A percentile compares a stretch with the other conserved stretches of the same genome.
These are phyloP conservation scores for Acacia acuminata DNA, from an alignment of 306 rosid species.

Conservation along the genomic window DNA sequence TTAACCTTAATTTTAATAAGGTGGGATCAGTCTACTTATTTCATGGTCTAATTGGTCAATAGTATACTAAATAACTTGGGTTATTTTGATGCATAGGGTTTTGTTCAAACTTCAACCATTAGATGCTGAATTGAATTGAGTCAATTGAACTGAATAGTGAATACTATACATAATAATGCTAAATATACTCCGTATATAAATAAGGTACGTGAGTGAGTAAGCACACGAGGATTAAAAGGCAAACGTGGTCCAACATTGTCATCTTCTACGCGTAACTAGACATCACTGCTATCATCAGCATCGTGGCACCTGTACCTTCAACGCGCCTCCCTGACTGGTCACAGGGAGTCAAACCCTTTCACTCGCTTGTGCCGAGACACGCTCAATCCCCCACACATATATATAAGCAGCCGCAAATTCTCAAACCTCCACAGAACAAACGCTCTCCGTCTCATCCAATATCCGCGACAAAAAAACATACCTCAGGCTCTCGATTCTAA, in stretches of 20 bases:
- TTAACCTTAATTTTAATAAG: no score
- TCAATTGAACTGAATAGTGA: no score
- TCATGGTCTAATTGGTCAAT: no score
- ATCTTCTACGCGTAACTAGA: constrained; percentile 11
- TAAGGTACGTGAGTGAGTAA: neutral
- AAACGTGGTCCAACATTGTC: constrained; percentile 31
- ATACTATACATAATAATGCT: no score
- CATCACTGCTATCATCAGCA: neutral
- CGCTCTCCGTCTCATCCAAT: neutral
- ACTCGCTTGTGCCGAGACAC: neutral
- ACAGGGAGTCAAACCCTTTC: constrained; percentile 16
- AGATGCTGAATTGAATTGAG: no score
- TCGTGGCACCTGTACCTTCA: neutral
- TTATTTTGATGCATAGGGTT: no score
- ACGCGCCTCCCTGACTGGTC: constrained; percentile 54
- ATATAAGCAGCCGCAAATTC: constrained; percentile 9
- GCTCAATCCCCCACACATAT: neutral
- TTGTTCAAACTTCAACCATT: no score
- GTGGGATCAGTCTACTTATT: no score
- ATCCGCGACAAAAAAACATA: neutral
- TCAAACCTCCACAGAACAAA: neutral
- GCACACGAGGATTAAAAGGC: constrained; percentile 32
- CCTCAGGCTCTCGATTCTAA: neutral
- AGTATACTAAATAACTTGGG: no score
- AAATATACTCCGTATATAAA: neutral